Evolutionary conservation across 208 protist species (phyloP).

Genomic region (Leishmania aethiopica): DNA sequence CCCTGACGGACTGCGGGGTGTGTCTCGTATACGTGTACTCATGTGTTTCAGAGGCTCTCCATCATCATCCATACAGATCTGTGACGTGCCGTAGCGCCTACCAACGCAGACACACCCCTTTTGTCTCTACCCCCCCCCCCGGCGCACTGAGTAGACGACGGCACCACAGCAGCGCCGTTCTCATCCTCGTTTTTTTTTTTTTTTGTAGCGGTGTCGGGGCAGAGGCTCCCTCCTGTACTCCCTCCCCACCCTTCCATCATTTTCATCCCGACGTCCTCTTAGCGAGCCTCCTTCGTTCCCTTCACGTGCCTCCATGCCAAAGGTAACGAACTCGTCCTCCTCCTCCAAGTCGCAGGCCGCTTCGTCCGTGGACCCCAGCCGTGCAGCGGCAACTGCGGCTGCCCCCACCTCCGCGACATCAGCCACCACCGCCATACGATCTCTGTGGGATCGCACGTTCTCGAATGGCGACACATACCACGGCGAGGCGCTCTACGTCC

Average conservation of each 20-base stretch:
- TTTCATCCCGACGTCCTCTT: not conserved
- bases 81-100: not conserved
- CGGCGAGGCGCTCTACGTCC: slow-evolving; percentile 62
- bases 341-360: slow-evolving; percentile 2
- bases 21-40: not conserved
- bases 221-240: not conserved
- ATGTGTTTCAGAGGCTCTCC: not conserved
- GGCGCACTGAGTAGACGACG: not conserved
- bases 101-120: not conserved
- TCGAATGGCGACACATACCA: slow-evolving; percentile 72
- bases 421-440: slow-evolving; percentile 17
- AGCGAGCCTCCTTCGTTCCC: not conserved
- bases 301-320: not conserved
- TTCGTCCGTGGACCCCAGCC: not conserved
- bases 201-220: not conserved
- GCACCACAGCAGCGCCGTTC: not conserved
- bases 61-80: not conserved
- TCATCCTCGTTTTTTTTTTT: not conserved
- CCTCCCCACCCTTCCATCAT: not conserved
- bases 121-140: not conserved
- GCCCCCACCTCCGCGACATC: not conserved
- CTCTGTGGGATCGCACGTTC: slow-evolving; percentile 64
- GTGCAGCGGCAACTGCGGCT: not conserved
- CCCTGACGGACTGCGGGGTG: not conserved
- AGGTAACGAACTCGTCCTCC: not conserved